Evolutionary conservation across 2,329 filamentous ascomycete genomes (phyloP), one percentile per base, ranked within the genome.

Genomic region (Verruconis gallopava): DNA sequence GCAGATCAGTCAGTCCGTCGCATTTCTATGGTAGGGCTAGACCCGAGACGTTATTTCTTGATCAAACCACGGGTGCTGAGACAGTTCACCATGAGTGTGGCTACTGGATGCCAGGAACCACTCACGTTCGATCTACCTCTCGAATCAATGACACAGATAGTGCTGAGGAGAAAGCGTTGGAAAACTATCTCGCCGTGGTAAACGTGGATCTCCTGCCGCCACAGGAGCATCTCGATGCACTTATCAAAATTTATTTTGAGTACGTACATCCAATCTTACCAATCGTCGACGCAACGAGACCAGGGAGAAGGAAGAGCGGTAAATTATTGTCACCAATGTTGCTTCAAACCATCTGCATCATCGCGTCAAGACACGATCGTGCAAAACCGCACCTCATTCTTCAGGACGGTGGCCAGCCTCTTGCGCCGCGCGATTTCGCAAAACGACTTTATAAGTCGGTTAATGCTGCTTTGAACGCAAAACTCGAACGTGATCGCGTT

Each of bases 261-360:
- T 64, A 60, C 41, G 55, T 69, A 2, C 63, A 70, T 39, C 65
- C 65, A 15, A 51, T 70, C 3, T 55, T 70, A 4, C 66, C 67
- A 2, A 53, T 70, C 2, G 55, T 70, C 18, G 60, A 67, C 47
- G 60, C 63, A 47, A 52, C 57, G 4, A 55, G 63, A 37, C 66
- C 67, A 44, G 56, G 59, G 21, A 51, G 53, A 11, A 53, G 58
- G 42, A 59, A 62, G 42, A 51, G 51, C 6, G 53, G 57, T 14
- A 58, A 58, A 2, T 49, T 49, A 37, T 58, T 59, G 28, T 57
- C 63, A 3, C 57, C 59, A 13, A 55, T 65, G 25, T 44, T 68
- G 14, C 52, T 62, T 43, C 62, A 68, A 47, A 63, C 64, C 3
- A 61, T 69, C 4, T 70, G 66, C 46, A 55, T 69, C 6, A 62